Evolutionary conservation across 75 land plant species (phyloP).

Genomic region (Selaginella moellendorffii): DNA sequence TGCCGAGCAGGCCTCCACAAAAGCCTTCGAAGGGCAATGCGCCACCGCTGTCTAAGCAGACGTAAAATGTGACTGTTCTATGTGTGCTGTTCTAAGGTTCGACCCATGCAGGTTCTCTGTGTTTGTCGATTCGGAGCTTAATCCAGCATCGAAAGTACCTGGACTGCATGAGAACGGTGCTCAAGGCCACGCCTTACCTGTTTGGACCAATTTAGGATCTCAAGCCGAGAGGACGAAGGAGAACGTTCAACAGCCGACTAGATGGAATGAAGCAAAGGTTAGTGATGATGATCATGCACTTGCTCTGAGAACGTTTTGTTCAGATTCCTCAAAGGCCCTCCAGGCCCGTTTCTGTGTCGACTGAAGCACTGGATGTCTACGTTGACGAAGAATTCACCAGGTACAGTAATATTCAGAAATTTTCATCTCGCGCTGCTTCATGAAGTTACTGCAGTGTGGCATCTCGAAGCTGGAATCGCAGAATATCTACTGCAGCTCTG

Average conservation of each 20-base stretch:
- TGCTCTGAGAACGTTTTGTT: not conserved
- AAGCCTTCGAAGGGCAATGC: not conserved
- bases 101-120: not conserved
- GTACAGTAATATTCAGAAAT: not conserved
- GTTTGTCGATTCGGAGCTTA: not conserved
- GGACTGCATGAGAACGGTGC: not conserved
- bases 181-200: not conserved
- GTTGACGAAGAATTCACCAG: not conserved
- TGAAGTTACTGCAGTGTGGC: not conserved
- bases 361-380: not conserved
- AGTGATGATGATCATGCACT: not conserved
- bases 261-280: conserved; percentile 22
- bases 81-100: no score
- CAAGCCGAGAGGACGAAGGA: conserved; percentile 23
- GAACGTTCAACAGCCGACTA: conserved; percentile 22
- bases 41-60: not conserved
- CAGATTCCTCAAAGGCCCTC: not conserved
- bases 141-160: not conserved
- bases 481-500: not conserved
- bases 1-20: not conserved
- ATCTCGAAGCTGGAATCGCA: not conserved
- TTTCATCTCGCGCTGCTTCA: not conserved
- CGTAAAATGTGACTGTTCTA: not conserved
- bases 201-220: conserved; percentile 7
- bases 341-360: not conserved